Evolutionary conservation across 805 yeast species (phyloP).

Genomic region (Suhomyces sp.): DNA sequence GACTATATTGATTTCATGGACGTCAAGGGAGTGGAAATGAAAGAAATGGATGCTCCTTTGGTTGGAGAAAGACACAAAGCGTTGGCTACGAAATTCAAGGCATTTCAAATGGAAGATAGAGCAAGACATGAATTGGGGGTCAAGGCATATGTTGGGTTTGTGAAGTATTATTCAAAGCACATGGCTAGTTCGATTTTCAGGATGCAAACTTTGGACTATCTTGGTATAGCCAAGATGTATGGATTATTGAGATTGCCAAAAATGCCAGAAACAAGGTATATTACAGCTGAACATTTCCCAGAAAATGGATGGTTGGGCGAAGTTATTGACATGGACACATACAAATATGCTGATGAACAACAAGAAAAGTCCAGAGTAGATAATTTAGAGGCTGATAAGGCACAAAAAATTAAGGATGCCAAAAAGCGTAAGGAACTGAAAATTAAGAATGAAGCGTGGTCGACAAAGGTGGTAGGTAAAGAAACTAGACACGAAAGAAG

Average conservation of each 20-base stretch:
- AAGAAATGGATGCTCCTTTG: conserved; percentile 31
- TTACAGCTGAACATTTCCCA: conserved; percentile 50
- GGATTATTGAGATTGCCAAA: conserved; percentile 83
- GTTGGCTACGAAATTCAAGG: conserved; percentile 25
- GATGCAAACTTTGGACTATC: conserved; percentile 64
- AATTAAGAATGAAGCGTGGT: conserved; percentile 73
- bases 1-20: conserved; percentile 78
- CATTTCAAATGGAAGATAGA: conserved; percentile 72
- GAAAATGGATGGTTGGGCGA: conserved; percentile 74
- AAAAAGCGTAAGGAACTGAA: conserved; percentile 44
- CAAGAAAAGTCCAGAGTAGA: conserved; percentile 64
- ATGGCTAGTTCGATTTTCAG: conserved; percentile 86
- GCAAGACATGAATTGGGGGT: conserved; percentile 80
- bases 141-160: conserved; percentile 76
- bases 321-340: conserved; percentile 65
- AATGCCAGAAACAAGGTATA: conserved; percentile 82
- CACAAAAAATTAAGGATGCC: conserved; percentile 37
- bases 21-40: conserved; percentile 60
- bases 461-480: conserved; percentile 61
- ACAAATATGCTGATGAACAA: conserved; percentile 59
- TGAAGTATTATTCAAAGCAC: conserved; percentile 84
- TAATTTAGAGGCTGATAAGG: conserved; percentile 50
- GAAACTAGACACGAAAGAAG: conserved; percentile 63
- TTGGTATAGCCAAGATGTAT: conserved; percentile 70
- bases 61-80: conserved; percentile 27